These are phyloP conservation scores for Vitis riparia DNA, from an alignment of 164 flowering plant genomes.

Conservation along the genomic window DNA sequence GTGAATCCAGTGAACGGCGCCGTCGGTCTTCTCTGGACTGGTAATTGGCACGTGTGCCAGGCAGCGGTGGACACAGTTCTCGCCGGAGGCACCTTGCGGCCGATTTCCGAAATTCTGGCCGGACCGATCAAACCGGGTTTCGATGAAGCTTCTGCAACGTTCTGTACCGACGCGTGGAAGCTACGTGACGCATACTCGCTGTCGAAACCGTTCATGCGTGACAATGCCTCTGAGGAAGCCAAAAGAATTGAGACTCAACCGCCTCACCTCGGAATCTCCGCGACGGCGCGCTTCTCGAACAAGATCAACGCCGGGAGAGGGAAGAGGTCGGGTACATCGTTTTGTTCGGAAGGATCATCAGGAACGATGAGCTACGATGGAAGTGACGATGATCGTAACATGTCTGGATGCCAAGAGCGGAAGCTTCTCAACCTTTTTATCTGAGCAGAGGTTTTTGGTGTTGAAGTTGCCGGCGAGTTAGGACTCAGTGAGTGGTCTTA, in stretches of 20 bases:
- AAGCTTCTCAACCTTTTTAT: conserved; percentile 34
- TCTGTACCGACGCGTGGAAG: background rate
- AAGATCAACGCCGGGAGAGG: background rate
- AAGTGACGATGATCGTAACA: background rate
- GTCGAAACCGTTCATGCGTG: background rate
- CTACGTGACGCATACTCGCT: background rate
- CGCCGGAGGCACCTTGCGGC: conserved; percentile 37
- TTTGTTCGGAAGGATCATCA: conserved; percentile 16
- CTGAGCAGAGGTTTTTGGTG: conserved; percentile 6
- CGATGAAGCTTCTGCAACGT: conserved; percentile 13
- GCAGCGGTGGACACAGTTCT: conserved; percentile 54
- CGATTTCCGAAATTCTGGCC: conserved; percentile 21
- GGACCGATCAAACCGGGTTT: conserved; percentile 3
- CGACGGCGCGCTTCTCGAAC: conserved; percentile 9
- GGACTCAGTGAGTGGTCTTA: background rate
- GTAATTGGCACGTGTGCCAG: conserved; percentile 65
- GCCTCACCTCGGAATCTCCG: conserved; percentile 1
- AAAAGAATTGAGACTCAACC: background rate
- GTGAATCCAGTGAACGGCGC: conserved; percentile 66
- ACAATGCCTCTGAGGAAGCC: background rate
- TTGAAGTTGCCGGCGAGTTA: background rate
- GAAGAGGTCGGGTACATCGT: conserved; percentile 3
- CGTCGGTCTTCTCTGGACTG: conserved; percentile 50
- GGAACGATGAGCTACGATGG: conserved; percentile 7
- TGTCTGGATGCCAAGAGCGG: background rate